phyloP scores from a whole-genome alignment of 164 flowering plant genomes.

The Vitis labrusca region DNA sequence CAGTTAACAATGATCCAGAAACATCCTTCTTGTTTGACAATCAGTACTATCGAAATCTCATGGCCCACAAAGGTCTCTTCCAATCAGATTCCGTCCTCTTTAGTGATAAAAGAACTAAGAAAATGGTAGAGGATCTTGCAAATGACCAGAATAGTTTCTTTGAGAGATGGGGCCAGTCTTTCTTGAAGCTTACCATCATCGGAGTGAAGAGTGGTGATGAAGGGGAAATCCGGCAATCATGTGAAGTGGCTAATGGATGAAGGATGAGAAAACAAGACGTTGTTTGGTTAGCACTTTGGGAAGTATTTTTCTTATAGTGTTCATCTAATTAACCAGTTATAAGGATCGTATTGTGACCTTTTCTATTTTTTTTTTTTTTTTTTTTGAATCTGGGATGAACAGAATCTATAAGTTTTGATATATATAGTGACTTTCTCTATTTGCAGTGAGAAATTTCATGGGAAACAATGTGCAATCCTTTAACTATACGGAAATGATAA shows the following conservation, averaged over 20 bases:
- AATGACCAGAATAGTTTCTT: slow-evolving; percentile 50
- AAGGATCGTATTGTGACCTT: no score
- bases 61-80: slow-evolving; percentile 58
- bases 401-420: no score
- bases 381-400: no score
- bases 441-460: no score
- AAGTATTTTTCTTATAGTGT: neutral
- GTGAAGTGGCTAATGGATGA: slow-evolving; percentile 40
- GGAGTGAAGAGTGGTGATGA: slow-evolving; percentile 60
- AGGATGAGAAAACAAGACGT: neutral
- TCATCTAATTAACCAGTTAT: no score
- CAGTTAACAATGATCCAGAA: slow-evolving; percentile 58
- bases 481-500: no score
- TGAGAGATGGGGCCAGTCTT: slow-evolving; percentile 57
- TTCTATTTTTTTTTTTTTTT: no score
- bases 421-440: no score
- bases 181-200: slow-evolving; percentile 56
- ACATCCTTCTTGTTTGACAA: slow-evolving; percentile 63
- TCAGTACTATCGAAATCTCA: slow-evolving; percentile 56
- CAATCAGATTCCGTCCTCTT: slow-evolving; percentile 69
- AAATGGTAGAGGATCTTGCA: slow-evolving; percentile 44
- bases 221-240: slow-evolving; percentile 63
- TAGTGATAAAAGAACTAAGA: slow-evolving; percentile 47
- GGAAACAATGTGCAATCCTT: no score
- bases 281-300: neutral